phyloP scores from a whole-genome alignment of 2,329 filamentous ascomycete genomes.

The Diaporthe sp. region DNA sequence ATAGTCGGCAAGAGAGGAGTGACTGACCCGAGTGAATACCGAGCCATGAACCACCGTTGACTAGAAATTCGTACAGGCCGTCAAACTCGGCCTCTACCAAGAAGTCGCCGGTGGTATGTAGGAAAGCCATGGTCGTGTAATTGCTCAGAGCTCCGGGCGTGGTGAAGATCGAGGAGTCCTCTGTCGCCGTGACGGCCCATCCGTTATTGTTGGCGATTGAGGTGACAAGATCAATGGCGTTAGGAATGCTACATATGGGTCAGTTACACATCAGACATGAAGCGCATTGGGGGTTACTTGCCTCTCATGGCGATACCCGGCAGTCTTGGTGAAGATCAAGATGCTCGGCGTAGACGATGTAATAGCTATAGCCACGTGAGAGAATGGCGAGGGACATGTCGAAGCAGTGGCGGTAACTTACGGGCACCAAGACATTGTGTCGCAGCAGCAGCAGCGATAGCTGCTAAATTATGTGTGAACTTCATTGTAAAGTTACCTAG shows the following conservation, averaged over 20 bases:
- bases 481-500: not conserved
- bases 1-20: not conserved
- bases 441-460: not conserved
- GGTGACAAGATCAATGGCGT: slow-evolving; percentile 18
- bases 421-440: not conserved
- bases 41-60: slow-evolving; percentile 12
- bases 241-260: not conserved
- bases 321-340: slow-evolving; percentile 9
- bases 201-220: slow-evolving; percentile 6
- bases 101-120: slow-evolving; percentile 1
- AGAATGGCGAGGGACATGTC: not conserved
- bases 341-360: slow-evolving; percentile 1
- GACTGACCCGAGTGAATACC: not conserved
- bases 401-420: not conserved
- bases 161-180: slow-evolving; percentile 12
- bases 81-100: slow-evolving; percentile 11
- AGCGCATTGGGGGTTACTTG: not conserved
- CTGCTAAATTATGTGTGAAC: not conserved
- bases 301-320: not conserved
- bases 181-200: slow-evolving; percentile 1
- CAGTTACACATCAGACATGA: not conserved
- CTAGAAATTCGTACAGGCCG: not conserved
- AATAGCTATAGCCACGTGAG: not conserved
- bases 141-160: not conserved
- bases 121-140: slow-evolving; percentile 12